Percentiles rank a stretch among this genome's conserved stretches.
These are phyloP conservation scores for Arachis stenosperma DNA, from an alignment of 306 rosid species.

Conservation along the genomic window DNA sequence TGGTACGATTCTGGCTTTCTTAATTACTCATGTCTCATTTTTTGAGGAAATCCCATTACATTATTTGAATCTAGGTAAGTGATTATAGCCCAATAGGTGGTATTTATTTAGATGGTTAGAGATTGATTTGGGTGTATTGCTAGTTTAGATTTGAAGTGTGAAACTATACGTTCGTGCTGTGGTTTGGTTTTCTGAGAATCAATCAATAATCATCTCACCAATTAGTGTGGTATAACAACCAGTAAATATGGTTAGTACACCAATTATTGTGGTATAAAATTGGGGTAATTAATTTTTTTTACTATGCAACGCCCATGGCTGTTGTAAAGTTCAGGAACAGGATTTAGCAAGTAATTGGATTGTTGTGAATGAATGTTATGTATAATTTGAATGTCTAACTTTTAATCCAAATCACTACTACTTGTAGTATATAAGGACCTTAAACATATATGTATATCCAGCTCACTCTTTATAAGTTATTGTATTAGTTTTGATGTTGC, in stretches of 20 bases:
- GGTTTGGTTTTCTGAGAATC: not conserved
- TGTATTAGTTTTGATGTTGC: too few species aligned
- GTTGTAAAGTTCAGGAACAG: constrained; percentile 46
- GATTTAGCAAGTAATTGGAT: too few species aligned
- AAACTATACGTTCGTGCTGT: too few species aligned
- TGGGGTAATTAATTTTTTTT: constrained; percentile 16
- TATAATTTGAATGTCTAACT: too few species aligned
- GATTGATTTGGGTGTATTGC: not conserved
- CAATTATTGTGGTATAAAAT: not conserved
- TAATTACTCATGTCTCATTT: too few species aligned
- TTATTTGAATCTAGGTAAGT: not conserved
- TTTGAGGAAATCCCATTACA: too few species aligned
- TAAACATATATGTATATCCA: too few species aligned
- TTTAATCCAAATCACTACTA: not conserved
- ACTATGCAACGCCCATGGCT: constrained; percentile 55
- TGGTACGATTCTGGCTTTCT: too few species aligned
- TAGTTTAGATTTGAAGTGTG: too few species aligned
- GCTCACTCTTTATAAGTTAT: too few species aligned
- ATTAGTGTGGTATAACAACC: not conserved
- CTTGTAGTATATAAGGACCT: too few species aligned
- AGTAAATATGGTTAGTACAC: not conserved
- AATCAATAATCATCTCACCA: not conserved
- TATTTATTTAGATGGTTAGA: constrained; percentile 13
- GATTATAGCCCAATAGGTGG: not conserved
- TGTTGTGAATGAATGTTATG: too few species aligned